phyloP scores from a whole-genome alignment of 2,329 filamentous ascomycete species.

The Exophiala sideris region DNA sequence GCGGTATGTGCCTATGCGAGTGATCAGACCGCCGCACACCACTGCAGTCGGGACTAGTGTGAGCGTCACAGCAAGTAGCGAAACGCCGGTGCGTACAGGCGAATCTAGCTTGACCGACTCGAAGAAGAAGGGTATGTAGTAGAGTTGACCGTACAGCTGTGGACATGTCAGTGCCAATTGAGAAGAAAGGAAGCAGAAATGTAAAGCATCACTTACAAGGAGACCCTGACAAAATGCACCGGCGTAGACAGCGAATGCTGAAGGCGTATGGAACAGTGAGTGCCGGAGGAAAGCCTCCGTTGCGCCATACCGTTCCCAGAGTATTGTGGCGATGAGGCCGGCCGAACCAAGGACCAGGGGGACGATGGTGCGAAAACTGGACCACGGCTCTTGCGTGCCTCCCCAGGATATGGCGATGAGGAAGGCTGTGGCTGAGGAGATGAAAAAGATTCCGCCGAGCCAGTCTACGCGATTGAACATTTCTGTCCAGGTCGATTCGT shows the following conservation, averaged over 20 bases:
- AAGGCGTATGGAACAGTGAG: constrained; percentile 37
- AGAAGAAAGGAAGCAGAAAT: not conserved
- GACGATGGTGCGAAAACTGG: constrained; percentile 37
- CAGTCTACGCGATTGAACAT: constrained; percentile 39
- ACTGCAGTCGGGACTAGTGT: constrained; percentile 31
- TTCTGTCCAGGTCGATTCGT: constrained; percentile 29
- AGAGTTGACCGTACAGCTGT: constrained; percentile 42
- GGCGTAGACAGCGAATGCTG: constrained; percentile 39
- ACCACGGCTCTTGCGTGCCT: constrained; percentile 41
- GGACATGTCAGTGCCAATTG: not conserved
- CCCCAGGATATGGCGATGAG: constrained; percentile 45
- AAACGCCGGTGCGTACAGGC: constrained; percentile 36
- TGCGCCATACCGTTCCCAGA: constrained; percentile 37
- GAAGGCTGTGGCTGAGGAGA: constrained; percentile 37
- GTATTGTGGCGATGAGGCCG: constrained; percentile 33
- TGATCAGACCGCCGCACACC: constrained; percentile 33
- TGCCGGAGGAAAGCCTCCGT: constrained; percentile 37
- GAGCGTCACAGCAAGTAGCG: constrained; percentile 38
- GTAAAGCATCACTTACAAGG: constrained; percentile 34
- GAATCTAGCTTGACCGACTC: constrained; percentile 36
- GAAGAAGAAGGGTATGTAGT: constrained; percentile 44
- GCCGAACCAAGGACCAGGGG: constrained; percentile 37
- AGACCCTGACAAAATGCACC: constrained; percentile 43
- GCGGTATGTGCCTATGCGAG: constrained; percentile 34
- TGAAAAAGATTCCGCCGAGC: constrained; percentile 41